Base-by-base conservation (phyloP, 495 filamentous ascomycete species). In the Penicillium odoratum region DNA sequence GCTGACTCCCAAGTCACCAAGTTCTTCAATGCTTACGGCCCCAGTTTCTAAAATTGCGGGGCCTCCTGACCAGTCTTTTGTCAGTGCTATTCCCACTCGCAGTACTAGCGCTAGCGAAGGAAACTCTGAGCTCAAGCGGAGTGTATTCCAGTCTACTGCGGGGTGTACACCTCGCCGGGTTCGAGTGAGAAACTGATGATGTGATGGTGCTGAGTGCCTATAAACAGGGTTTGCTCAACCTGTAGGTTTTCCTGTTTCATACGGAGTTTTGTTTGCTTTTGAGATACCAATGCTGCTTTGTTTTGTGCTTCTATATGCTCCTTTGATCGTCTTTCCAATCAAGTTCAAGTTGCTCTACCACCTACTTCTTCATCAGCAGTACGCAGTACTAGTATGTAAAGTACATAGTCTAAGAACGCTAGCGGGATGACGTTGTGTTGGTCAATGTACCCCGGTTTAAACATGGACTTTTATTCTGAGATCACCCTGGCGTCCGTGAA, bases 141-240 rank as follows among this genome's bases (percentile, higher is more conserved):
- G 58, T 57, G 55, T 71, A 52, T 48, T 74, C 46, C 65, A 74
- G 60, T 59, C 71, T 21, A 69, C 67, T 53, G 75, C 75, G 18
- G 76, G 74, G 34, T 75, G 73, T 47, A 79, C 74, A 0, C 75
- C 74, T 56, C 68, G 66, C 21, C 70, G 75, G 36, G 62, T 79
- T 44, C 74, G 76, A 33, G 67, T 69, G 13, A 60, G 73, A 50
- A 48, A 9, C 13, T 66, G 44, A 53, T 3, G 26, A 16, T 30
- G 21, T 50, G 33, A 11, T 36, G 6, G 33, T 11, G 33, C 10
- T 31, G 30, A 40, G 0, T 3, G 13, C 40, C 18, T 7, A 11
- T 44, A 29, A 6, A 9, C 15, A 7, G 33, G 33, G 3, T 40
- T n/a, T 28, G 26, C 28, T 31, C 6, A 18, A 34, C 16, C 16